Evolutionary conservation across 768 basidiomycete genomes (phyloP), one percentile per base, ranked within the genome.

Genomic region (Podaxis carcinomalis): DNA sequence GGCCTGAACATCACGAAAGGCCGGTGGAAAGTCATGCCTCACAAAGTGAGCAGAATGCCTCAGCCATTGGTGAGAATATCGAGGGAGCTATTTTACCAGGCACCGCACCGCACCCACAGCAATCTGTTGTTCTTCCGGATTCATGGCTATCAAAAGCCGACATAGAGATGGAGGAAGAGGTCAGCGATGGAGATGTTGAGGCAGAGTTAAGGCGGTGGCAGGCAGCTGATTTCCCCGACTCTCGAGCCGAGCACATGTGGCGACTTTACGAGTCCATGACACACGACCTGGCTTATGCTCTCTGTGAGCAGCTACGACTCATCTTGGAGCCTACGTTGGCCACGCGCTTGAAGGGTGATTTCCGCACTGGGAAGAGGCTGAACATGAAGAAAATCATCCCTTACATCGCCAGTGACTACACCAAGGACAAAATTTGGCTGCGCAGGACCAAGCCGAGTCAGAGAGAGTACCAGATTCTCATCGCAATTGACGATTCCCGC

Each of bases 331-430:
- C 97, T 0, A 98, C 96, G 0, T 79, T 91, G 52, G 94, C 97
- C 4, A 97, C 96, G 5, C 85, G 97, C 21, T 80, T 99, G 47
- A 90, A 91, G 74, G 97, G 97, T 40, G 97, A 98, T 77, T 99
- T 97, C 73, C 90, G 95, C 32, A 95, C 93, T 0, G 97, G 97
- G 56, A 99, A 99, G 75, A 84, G 96, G 19, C 83, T 99, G 32
- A 98, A 98, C 74, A 98, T 98, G 96, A 94, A 95, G 72, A 95
- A 95, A 75, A 93, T 98, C 72, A 95, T 99, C 63, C 87, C 92
- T 2, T 98, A 96, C 79, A 95, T 99, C 63, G 96, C 97, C 37
- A 93, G 90, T 75, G 97, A 99, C 75, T 99, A 93, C 78, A 98
- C 95, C 55, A 98, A 98, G 73, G 96, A 99, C 81, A 95, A 95